These are phyloP conservation scores for Coffea humblotiana DNA, from an alignment of 305 asterid species.

Conservation along the genomic window DNA sequence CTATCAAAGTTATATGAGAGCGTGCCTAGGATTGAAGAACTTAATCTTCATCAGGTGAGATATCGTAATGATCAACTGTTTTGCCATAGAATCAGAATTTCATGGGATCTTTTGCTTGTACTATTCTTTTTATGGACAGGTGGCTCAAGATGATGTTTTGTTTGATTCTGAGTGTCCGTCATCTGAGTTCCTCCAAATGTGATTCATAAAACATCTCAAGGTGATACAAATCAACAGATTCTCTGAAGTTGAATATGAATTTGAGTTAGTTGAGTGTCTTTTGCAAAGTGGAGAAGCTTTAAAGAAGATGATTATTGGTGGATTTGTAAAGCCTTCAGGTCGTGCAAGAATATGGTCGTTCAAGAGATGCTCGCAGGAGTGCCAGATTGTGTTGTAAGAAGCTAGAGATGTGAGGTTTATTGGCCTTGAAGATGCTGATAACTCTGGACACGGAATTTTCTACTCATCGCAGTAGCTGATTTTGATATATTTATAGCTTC, in stretches of 20 bases:
- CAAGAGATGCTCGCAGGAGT: background rate
- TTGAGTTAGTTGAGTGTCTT: conserved; percentile 4
- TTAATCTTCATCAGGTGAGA: background rate
- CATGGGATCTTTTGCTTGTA: background rate
- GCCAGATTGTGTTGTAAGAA: background rate
- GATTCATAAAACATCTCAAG: conserved; percentile 1
- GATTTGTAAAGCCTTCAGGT: background rate
- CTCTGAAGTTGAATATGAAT: background rate
- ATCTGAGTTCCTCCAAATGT: background rate
- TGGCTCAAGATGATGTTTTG: background rate
- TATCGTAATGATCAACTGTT: background rate
- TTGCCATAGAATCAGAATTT: background rate
- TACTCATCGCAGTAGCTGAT: no score
- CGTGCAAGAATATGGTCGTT: background rate
- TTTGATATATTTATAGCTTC: no score
- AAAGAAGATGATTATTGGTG: conserved; percentile 4
- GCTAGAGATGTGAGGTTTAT: no score
- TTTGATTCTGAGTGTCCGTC: background rate
- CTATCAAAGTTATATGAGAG: background rate
- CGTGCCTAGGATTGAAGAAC: background rate
- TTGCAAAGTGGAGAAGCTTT: conserved; percentile 7
- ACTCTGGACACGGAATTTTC: no score
- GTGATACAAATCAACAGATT: background rate
- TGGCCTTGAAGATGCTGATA: no score
- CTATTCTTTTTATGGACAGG: background rate